A percentile compares a stretch with the other conserved stretches of the same genome.
These are phyloP conservation scores for Akanthomyces uredinophilus DNA, from an alignment of 2,329 filamentous ascomycete genomes.

Conservation along the genomic window DNA sequence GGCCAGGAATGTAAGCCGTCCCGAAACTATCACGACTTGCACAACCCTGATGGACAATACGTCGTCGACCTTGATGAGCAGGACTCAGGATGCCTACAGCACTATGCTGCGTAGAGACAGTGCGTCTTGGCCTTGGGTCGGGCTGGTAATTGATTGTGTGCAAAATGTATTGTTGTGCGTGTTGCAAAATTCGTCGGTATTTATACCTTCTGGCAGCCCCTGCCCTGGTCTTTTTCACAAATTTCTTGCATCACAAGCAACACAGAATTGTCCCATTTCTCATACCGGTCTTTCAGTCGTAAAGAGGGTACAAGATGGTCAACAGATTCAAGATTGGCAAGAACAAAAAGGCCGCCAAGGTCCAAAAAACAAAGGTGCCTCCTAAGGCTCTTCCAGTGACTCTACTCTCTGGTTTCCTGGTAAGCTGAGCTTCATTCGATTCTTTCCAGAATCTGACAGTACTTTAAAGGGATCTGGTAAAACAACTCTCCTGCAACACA, in stretches of 20 bases:
- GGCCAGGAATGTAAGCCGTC: slow-evolving; percentile 2
- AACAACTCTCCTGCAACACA: slow-evolving; percentile 64
- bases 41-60: slow-evolving; percentile 12
- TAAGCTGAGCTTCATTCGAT: slow-evolving; percentile 23
- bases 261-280: not conserved
- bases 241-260: not conserved
- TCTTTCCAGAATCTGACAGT: not conserved
- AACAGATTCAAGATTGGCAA: slow-evolving; percentile 12
- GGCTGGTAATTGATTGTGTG: not conserved
- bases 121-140: not conserved
- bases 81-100: not conserved
- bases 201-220: slow-evolving; percentile 2
- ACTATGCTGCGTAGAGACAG: not conserved
- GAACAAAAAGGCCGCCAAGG: slow-evolving; percentile 13
- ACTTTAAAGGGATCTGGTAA: slow-evolving; percentile 58
- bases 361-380: slow-evolving; percentile 12
- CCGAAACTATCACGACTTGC: slow-evolving; percentile 14
- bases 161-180: slow-evolving; percentile 7
- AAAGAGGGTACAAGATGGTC: not conserved
- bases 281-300: not conserved
- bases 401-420: slow-evolving; percentile 55
- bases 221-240: not conserved
- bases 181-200: slow-evolving; percentile 4
- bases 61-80: slow-evolving; percentile 12
- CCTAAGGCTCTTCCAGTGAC: slow-evolving; percentile 48